phyloP scores from a whole-genome alignment of 805 yeast species.

The Ogataea saltuana region DNA sequence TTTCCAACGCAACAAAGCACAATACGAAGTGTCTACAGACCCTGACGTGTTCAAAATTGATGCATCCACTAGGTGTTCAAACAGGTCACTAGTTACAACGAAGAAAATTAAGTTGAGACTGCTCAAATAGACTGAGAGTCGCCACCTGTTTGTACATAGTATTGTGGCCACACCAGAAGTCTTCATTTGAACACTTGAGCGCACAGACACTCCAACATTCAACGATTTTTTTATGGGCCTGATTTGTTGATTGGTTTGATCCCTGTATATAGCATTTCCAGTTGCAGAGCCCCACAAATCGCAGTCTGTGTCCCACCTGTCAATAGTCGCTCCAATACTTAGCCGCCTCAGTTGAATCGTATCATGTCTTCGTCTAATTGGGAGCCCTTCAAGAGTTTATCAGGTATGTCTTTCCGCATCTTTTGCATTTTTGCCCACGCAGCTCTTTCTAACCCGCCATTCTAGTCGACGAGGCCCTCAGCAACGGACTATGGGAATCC shows the following conservation, averaged over 20 bases:
- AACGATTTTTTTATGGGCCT: slow-evolving; percentile 1
- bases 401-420: slow-evolving; percentile 21
- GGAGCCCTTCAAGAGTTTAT: slow-evolving; percentile 26
- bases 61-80: neutral
- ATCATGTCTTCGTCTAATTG: slow-evolving; percentile 27
- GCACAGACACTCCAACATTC: neutral
- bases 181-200: neutral
- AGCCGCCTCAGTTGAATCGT: neutral
- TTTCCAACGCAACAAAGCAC: neutral
- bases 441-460: slow-evolving; percentile 4
- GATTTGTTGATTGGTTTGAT: slow-evolving; percentile 6
- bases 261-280: slow-evolving; percentile 10
- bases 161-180: neutral
- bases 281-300: neutral
- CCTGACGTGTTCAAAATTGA: neutral
- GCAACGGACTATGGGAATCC: slow-evolving; percentile 33
- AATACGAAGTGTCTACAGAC: no score
- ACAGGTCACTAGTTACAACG: neutral
- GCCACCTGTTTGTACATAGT: slow-evolving; percentile 3
- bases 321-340: slow-evolving; percentile 3
- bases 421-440: neutral
- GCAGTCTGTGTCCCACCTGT: neutral
- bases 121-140: neutral
- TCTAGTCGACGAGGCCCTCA: slow-evolving; percentile 31
- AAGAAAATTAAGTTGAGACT: neutral